phyloP scores from a whole-genome alignment of 371 early-diverging fungal genomes.

The Capillidium heterosporum region DNA sequence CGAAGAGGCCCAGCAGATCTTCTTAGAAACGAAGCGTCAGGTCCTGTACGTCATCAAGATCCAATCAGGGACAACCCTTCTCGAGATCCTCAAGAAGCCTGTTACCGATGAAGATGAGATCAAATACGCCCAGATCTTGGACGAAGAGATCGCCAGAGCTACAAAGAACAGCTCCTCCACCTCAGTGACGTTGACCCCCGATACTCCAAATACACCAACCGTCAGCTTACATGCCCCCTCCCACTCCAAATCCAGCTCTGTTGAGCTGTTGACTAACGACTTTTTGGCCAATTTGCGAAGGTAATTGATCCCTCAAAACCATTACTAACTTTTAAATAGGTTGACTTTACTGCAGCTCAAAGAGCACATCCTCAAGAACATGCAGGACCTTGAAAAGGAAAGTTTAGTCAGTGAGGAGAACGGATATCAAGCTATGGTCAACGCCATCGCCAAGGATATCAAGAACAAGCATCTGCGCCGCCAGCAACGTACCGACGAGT shows the following conservation, averaged over 20 bases:
- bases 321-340: neutral
- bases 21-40: constrained; percentile 78
- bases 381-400: constrained; percentile 50
- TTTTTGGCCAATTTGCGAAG: constrained; percentile 7
- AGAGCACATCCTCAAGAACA: constrained; percentile 28
- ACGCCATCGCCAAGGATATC: constrained; percentile 80
- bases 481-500: constrained; percentile 49
- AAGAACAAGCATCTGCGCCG: constrained; percentile 79
- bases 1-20: constrained; percentile 42
- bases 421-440: constrained; percentile 76
- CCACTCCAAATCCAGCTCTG: constrained; percentile 8
- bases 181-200: neutral
- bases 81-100: constrained; percentile 60
- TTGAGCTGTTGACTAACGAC: constrained; percentile 9
- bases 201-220: neutral
- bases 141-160: constrained; percentile 12
- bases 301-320: neutral
- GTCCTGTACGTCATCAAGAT: constrained; percentile 64
- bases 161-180: neutral
- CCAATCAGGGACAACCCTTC: constrained; percentile 58
- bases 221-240: neutral
- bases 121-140: constrained; percentile 32
- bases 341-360: constrained; percentile 2
- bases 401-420: constrained; percentile 27
- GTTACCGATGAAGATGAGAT: constrained; percentile 54